Evolutionary conservation across 1,284 basidiomycete genomes (phyloP).

Genomic region (Ceratobasidium sp.): DNA sequence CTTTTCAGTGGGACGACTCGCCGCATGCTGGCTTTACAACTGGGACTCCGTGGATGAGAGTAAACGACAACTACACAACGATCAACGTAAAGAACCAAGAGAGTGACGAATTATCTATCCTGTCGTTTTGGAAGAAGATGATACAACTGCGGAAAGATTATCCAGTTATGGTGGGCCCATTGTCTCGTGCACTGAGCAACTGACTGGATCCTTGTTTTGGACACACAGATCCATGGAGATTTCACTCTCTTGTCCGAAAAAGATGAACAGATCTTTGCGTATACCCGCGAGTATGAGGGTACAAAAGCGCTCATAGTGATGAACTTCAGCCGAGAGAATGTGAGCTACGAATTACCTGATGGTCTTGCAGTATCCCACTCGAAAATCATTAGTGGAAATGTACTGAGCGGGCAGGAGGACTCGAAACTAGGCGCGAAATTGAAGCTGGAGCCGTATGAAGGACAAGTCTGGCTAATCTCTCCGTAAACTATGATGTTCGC

Average conservation of each 20-base stretch:
- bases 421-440: background rate
- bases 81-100: constrained; percentile 74
- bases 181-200: background rate
- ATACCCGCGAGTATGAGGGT: constrained; percentile 63
- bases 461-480: constrained; percentile 16
- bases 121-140: constrained; percentile 74
- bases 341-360: constrained; percentile 46
- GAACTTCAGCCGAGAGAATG: too few species aligned
- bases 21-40: constrained; percentile 69
- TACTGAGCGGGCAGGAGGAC: background rate
- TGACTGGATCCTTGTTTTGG: too few species aligned
- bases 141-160: constrained; percentile 68
- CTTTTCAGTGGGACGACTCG: constrained; percentile 12
- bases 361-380: background rate
- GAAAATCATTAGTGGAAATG: background rate
- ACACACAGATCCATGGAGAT: constrained; percentile 66
- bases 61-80: constrained; percentile 74
- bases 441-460: constrained; percentile 13
- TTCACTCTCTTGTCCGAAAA: constrained; percentile 66
- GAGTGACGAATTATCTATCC: constrained; percentile 66
- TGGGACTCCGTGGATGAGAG: constrained; percentile 80
- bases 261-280: constrained; percentile 70
- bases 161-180: constrained; percentile 66
- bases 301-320: constrained; percentile 59
- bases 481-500: constrained; percentile 54